Evolutionary conservation across 2,329 filamentous ascomycete species (phyloP).

Genomic region (Botrytis medusae): DNA sequence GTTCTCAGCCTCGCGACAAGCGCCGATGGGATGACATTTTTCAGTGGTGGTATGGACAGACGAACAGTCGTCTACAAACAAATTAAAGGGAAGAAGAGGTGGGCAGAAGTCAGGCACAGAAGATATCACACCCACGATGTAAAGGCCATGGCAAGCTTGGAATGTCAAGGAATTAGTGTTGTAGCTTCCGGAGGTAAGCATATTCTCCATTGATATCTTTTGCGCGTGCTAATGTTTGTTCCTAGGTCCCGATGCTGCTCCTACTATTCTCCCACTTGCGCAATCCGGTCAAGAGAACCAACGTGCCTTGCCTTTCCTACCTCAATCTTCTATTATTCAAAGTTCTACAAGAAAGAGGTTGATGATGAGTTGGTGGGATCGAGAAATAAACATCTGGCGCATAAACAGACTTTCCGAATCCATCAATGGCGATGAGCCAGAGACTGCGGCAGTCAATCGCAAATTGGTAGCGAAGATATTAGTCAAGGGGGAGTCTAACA

Average conservation of each 20-base stretch:
- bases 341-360: slow-evolving; percentile 74
- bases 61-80: slow-evolving; percentile 81
- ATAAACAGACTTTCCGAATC: slow-evolving; percentile 41
- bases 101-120: slow-evolving; percentile 83
- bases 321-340: slow-evolving; percentile 71
- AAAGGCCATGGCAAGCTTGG: slow-evolving; percentile 89
- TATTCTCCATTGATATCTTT: slow-evolving; percentile 32
- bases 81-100: slow-evolving; percentile 62
- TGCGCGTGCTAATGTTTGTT: slow-evolving; percentile 38
- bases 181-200: slow-evolving; percentile 81
- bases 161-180: slow-evolving; percentile 79
- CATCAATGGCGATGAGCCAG: slow-evolving; percentile 43
- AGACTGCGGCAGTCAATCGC: slow-evolving; percentile 48
- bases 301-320: slow-evolving; percentile 77
- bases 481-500: slow-evolving; percentile 74
- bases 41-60: slow-evolving; percentile 91
- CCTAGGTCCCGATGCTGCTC: slow-evolving; percentile 78
- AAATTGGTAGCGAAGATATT: slow-evolving; percentile 70
- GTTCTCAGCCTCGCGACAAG: slow-evolving; percentile 84
- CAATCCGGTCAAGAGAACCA: slow-evolving; percentile 79
- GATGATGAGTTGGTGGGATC: slow-evolving; percentile 89
- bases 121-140: slow-evolving; percentile 92
- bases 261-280: slow-evolving; percentile 76
- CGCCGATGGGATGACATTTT: slow-evolving; percentile 74
- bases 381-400: slow-evolving; percentile 81